These are phyloP conservation scores for Daldinia concentrica DNA, from an alignment of 495 filamentous ascomycete species.

Conservation along the genomic window DNA sequence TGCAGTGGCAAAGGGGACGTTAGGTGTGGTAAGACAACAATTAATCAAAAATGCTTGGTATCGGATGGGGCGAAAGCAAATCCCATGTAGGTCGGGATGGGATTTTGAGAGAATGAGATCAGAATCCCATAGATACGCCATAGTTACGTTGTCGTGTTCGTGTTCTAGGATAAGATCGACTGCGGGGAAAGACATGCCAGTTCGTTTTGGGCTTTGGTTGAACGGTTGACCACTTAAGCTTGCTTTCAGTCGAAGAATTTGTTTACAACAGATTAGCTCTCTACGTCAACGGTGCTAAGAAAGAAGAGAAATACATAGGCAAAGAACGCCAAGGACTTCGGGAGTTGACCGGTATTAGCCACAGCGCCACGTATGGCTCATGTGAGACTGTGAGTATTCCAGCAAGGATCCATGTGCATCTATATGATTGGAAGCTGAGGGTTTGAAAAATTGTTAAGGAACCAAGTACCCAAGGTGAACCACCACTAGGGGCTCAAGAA, in stretches of 20 bases:
- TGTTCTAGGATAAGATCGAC: slow-evolving; percentile 31
- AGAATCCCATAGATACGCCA: slow-evolving; percentile 31
- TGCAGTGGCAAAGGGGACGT: background rate
- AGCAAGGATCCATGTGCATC: background rate
- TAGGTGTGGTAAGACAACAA: slow-evolving; percentile 19
- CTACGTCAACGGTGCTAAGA: slow-evolving; percentile 7
- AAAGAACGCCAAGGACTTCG: background rate
- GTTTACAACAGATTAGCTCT: slow-evolving; percentile 10
- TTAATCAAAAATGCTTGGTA: slow-evolving; percentile 35
- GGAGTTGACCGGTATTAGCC: background rate
- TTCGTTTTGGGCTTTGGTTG: background rate
- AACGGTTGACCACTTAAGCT: background rate
- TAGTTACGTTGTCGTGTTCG: slow-evolving; percentile 7
- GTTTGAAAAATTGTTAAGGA: slow-evolving; percentile 40
- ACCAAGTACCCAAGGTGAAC: slow-evolving; percentile 16
- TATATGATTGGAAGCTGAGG: slow-evolving; percentile 1
- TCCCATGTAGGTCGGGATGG: slow-evolving; percentile 35
- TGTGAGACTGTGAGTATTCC: background rate
- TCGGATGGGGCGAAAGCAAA: slow-evolving; percentile 29
- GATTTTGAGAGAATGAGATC: slow-evolving; percentile 19
- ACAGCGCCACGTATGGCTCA: slow-evolving; percentile 24
- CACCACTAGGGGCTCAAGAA: background rate
- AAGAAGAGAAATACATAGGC: background rate
- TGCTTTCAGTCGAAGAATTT: slow-evolving; percentile 9
- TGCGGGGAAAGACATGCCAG: slow-evolving; percentile 28